Evolutionary conservation across 2,329 filamentous ascomycete species (phyloP).

Genomic region (Microcyclosporella mali): DNA sequence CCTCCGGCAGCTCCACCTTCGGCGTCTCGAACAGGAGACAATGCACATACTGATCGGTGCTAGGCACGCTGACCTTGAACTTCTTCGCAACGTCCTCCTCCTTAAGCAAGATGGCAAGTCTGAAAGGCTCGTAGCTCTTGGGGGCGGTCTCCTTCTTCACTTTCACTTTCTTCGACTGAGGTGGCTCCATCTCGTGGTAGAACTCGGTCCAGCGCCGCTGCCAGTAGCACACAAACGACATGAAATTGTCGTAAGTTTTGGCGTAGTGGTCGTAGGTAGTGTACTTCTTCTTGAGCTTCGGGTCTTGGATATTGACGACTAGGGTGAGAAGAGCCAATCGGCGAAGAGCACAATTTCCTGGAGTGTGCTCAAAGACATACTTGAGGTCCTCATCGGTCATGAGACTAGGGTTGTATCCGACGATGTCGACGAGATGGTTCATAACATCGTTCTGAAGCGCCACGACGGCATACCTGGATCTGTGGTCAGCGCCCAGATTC

Average conservation of each 20-base stretch:
- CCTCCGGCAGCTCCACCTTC: too few relatives aligned
- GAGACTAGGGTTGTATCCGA: background rate
- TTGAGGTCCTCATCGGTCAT: conserved; percentile 1
- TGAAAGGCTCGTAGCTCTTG: too few relatives aligned
- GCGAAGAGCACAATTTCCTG: background rate
- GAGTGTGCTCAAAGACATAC: background rate
- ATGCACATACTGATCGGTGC: too few relatives aligned
- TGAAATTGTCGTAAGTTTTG: background rate
- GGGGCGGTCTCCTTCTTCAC: too few relatives aligned
- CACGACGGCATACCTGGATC: background rate
- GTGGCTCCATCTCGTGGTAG: too few relatives aligned
- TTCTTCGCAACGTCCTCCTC: background rate
- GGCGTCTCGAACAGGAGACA: too few relatives aligned
- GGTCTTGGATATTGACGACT: background rate
- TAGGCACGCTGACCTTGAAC: background rate
- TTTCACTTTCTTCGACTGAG: too few relatives aligned
- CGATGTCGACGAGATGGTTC: background rate
- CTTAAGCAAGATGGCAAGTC: background rate
- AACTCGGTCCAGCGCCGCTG: too few relatives aligned
- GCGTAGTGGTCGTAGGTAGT: background rate
- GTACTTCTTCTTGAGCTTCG: too few relatives aligned
- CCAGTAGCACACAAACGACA: too few relatives aligned
- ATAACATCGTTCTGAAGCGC: conserved; percentile 9
- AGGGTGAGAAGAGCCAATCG: background rate
- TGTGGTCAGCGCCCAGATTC: too few relatives aligned